A percentile compares a stretch with the other conserved stretches of the same genome.
Evolutionary conservation across 306 rosid genomes (phyloP).

Genomic region (Calophaca sinica): DNA sequence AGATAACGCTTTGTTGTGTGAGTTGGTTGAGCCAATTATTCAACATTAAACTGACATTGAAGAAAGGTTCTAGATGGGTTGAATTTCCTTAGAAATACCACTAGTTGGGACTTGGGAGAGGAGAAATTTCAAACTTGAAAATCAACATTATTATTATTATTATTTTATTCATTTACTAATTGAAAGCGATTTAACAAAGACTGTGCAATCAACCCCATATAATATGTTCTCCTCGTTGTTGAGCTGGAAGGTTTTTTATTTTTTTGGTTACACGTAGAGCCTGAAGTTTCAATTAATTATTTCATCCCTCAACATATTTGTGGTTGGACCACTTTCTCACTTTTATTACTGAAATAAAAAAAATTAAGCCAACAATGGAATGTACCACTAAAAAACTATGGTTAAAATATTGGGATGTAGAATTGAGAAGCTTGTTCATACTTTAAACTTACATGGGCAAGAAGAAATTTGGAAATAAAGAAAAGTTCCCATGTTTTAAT

Average conservation of each 20-base stretch:
- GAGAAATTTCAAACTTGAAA: slow-evolving; percentile 16
- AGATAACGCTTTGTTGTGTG: slow-evolving; percentile 34
- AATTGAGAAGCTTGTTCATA: too few species aligned
- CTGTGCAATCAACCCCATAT: slow-evolving; percentile 20
- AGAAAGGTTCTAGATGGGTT: slow-evolving; percentile 39
- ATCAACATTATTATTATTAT: not conserved
- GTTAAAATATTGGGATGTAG: too few species aligned
- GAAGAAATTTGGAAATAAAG: too few species aligned
- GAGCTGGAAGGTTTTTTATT: too few species aligned
- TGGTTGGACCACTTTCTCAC: slow-evolving; percentile 13
- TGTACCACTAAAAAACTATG: too few species aligned
- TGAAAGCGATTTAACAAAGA: slow-evolving; percentile 41
- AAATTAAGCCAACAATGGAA: not conserved
- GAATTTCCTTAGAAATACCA: slow-evolving; percentile 41
- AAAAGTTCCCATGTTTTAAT: too few species aligned
- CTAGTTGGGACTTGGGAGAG: slow-evolving; percentile 11
- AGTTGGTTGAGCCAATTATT: slow-evolving; percentile 42
- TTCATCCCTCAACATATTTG: not conserved
- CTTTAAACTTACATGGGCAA: too few species aligned
- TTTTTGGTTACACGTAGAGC: not conserved
- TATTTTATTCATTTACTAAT: not conserved
- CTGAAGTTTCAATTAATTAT: not conserved
- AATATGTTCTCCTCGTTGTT: not conserved
- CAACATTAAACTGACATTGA: slow-evolving; percentile 40
- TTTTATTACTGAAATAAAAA: not conserved